Evolutionary conservation across 2,329 filamentous ascomycete species (phyloP).

Genomic region (Curvularia sp.): DNA sequence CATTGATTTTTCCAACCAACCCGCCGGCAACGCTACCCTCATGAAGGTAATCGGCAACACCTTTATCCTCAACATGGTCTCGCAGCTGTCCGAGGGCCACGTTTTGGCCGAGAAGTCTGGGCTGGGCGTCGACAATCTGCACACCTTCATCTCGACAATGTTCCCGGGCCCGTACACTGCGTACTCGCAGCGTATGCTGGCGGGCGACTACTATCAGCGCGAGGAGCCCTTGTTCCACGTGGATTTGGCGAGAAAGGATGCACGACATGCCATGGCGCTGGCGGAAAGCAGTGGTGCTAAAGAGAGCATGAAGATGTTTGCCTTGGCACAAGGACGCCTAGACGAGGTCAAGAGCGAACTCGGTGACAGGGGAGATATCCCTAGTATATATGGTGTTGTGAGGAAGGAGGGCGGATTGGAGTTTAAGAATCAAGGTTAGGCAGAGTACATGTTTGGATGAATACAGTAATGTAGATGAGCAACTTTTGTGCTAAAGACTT

Average conservation of each 20-base stretch:
- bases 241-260: conserved; percentile 83
- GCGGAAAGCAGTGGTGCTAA: conserved; percentile 64
- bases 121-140: conserved; percentile 72
- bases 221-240: conserved; percentile 84
- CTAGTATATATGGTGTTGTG: conserved; percentile 81
- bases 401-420: conserved; percentile 75
- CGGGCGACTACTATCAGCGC: conserved; percentile 77
- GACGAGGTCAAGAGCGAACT: conserved; percentile 71
- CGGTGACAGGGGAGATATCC: conserved; percentile 77
- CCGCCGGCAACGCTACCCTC: conserved; percentile 71
- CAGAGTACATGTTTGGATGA: background rate
- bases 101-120: conserved; percentile 81
- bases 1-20: conserved; percentile 74
- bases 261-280: conserved; percentile 72
- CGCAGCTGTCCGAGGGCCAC: conserved; percentile 78
- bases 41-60: conserved; percentile 88
- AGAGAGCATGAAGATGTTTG: conserved; percentile 67
- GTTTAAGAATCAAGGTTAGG: conserved; percentile 62
- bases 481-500: background rate
- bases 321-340: conserved; percentile 72
- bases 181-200: conserved; percentile 76
- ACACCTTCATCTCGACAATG: conserved; percentile 74
- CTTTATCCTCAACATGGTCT: conserved; percentile 83
- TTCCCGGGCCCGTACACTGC: conserved; percentile 77
- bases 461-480: background rate